phyloP scores from a whole-genome alignment of 2,329 filamentous ascomycete species.

The Paraphaeosphaeria minitans region DNA sequence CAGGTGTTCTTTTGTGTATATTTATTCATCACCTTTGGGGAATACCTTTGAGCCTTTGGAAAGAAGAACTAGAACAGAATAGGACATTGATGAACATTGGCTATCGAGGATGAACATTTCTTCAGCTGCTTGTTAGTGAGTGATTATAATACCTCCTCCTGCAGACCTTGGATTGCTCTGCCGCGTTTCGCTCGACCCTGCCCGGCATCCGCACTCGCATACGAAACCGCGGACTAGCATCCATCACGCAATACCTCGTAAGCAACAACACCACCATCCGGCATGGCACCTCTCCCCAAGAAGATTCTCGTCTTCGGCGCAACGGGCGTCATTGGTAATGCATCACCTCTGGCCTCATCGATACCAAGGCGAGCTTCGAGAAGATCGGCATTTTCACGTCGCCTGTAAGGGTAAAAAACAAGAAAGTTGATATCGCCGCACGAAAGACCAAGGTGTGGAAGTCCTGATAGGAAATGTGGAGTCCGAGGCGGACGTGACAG shows the following conservation, averaged over 20 bases:
- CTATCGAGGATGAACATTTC: not conserved
- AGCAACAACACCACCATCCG: not conserved
- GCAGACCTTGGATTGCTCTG: not conserved
- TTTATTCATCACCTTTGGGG: not conserved
- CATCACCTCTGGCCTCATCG: conserved; percentile 58
- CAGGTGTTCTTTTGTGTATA: not conserved
- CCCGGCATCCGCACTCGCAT: not conserved
- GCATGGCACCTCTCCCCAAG: conserved; percentile 23
- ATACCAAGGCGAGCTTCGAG: conserved; percentile 52
- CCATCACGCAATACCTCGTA: not conserved
- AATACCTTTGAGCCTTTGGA: not conserved
- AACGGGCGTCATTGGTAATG: conserved; percentile 59
- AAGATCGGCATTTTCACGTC: conserved; percentile 64
- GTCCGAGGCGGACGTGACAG: conserved; percentile 57
- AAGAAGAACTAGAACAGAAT: no score
- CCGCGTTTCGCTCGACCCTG: not conserved
- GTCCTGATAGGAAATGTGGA: conserved; percentile 62
- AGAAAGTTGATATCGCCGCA: conserved; percentile 55
- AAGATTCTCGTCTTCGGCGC: conserved; percentile 60
- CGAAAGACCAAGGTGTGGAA: conserved; percentile 55
- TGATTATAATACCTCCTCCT: no score
- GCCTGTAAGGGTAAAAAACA: conserved; percentile 55
- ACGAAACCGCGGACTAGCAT: not conserved
- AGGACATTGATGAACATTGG: not conserved
- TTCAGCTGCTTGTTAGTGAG: not conserved